Conservation (phyloP, 345 rosid genomes). For the Heritiera fomes region DNA sequence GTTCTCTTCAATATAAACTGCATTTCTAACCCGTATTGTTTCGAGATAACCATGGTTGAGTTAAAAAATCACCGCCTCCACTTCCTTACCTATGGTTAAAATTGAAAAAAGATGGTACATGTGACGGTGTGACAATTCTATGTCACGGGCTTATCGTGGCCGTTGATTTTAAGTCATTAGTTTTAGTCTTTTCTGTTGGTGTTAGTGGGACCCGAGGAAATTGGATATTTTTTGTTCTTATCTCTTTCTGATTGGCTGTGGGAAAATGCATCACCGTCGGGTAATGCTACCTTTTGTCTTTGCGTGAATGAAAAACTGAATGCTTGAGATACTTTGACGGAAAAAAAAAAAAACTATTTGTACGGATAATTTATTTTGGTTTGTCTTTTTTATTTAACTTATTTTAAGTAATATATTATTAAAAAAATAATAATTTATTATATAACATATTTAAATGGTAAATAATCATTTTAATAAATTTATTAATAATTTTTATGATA, state of each 20-base stretch:
- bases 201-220: not conserved
- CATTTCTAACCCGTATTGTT: conserved; percentile 30
- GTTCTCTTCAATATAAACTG: conserved; percentile 38
- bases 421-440: too few species aligned
- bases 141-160: conserved; percentile 23
- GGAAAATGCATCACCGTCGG: not conserved
- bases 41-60: conserved; percentile 40
- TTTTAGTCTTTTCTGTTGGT: not conserved
- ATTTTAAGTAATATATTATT: too few species aligned
- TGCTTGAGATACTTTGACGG: conserved; percentile 26
- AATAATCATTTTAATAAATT: too few species aligned
- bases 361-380: too few species aligned
- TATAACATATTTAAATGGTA: too few species aligned
- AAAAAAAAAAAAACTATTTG: too few species aligned
- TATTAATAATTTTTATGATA: too few species aligned
- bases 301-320: conserved; percentile 1
- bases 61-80: conserved; percentile 32
- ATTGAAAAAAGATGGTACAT: conserved; percentile 29
- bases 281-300: conserved; percentile 22
- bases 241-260: not conserved
- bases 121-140: not conserved
- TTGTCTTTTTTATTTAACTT: too few species aligned
- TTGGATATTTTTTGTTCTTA: conserved; percentile 8
- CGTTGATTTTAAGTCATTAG: conserved; percentile 28
- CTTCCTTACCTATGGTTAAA: conserved; percentile 36